Percentiles rank a stretch among this genome's conserved stretches.
These are phyloP conservation scores for Hordeum pubiflorum DNA, from an alignment of 202 grass and related monocot genomes.

Conservation along the genomic window DNA sequence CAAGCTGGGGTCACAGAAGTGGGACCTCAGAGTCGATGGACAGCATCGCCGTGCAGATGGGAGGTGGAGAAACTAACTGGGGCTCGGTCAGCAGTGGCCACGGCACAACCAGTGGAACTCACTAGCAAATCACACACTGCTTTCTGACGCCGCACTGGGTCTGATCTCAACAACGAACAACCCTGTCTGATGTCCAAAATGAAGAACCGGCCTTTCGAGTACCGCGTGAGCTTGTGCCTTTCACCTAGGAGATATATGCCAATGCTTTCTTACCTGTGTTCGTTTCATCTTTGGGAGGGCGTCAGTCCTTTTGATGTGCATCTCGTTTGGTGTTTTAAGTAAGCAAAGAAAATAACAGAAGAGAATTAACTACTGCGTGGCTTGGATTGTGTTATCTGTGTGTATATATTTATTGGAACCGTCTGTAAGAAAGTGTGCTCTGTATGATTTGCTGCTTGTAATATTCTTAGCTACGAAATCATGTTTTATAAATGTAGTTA, in stretches of 20 bases:
- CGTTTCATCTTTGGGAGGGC: not conserved
- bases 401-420: conserved; percentile 33
- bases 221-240: not conserved
- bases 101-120: conserved; percentile 36
- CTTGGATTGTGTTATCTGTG: conserved; percentile 23
- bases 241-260: not conserved
- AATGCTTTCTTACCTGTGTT: conserved; percentile 3
- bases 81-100: conserved; percentile 38
- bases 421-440: conserved; percentile 17
- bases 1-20: conserved; percentile 66
- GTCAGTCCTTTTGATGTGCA: conserved; percentile 18
- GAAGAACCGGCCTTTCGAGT: conserved; percentile 17
- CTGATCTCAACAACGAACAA: not conserved
- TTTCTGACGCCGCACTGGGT: not conserved
- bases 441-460: conserved; percentile 22
- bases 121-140: not conserved
- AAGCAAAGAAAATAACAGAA: conserved; percentile 27
- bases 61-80: conserved; percentile 34
- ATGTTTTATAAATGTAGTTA: not conserved
- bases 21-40: conserved; percentile 47
- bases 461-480: not conserved
- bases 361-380: conserved; percentile 3
- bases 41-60: conserved; percentile 31
- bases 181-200: conserved; percentile 1
- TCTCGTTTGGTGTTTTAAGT: conserved; percentile 29